These are phyloP conservation scores for Fusarium scirpi DNA, from an alignment of 2,329 filamentous ascomycete genomes.

Conservation along the genomic window DNA sequence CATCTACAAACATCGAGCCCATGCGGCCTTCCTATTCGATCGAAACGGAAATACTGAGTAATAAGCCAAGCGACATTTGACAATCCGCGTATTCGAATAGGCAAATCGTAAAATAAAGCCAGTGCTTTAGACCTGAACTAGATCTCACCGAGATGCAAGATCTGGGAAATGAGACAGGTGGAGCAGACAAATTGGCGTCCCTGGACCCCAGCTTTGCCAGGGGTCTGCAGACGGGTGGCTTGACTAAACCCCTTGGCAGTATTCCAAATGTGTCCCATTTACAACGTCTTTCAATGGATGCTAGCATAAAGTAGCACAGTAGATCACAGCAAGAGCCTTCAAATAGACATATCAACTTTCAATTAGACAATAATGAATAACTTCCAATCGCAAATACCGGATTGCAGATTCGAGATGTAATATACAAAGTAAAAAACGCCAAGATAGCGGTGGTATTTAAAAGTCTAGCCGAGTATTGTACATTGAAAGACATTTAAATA, in stretches of 20 bases:
- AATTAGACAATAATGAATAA: slow-evolving; percentile 20
- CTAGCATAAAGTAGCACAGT: background rate
- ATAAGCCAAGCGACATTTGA: slow-evolving; percentile 18
- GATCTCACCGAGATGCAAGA: slow-evolving; percentile 1
- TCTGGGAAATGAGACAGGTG: slow-evolving; percentile 41
- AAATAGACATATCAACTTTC: background rate
- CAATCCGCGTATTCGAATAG: slow-evolving; percentile 22
- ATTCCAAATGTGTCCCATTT: background rate
- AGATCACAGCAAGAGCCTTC: too few species aligned
- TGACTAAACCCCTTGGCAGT: slow-evolving; percentile 8
- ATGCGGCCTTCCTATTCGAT: slow-evolving; percentile 3
- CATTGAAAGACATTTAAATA: slow-evolving; percentile 51
- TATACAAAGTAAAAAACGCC: slow-evolving; percentile 37
- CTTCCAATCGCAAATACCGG: slow-evolving; percentile 37
- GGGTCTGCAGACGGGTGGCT: slow-evolving; percentile 18
- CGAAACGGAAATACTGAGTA: background rate
- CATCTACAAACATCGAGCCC: slow-evolving; percentile 5
- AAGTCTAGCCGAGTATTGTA: slow-evolving; percentile 55
- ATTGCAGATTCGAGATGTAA: slow-evolving; percentile 62
- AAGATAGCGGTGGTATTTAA: slow-evolving; percentile 52
- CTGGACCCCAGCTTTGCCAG: slow-evolving; percentile 40
- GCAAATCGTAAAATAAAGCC: slow-evolving; percentile 2
- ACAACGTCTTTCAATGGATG: slow-evolving; percentile 1
- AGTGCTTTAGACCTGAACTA: slow-evolving; percentile 19
- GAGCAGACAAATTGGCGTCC: slow-evolving; percentile 6